Evolutionary conservation across 768 basidiomycete species (phyloP).

Genomic region (Phanerodontia chrysosporium): DNA sequence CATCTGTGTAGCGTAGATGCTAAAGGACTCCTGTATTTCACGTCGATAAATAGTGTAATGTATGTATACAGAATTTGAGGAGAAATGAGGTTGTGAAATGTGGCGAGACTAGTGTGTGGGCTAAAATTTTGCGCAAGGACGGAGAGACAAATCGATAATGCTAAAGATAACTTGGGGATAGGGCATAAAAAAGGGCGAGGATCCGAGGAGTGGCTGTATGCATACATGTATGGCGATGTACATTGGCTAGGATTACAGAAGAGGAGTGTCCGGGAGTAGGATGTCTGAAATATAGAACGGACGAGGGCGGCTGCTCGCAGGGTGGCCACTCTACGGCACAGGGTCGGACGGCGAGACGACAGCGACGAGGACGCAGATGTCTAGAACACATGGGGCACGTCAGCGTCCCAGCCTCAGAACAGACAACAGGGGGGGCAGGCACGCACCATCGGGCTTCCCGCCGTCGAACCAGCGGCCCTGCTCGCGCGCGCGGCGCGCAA

Average conservation of each 20-base stretch:
- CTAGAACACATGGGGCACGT: no score
- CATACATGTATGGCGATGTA: neutral
- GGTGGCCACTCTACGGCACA: neutral
- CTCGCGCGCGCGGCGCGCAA: slow-evolving; percentile 75
- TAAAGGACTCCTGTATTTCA: no score
- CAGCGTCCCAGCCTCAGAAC: neutral
- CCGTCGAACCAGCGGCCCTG: slow-evolving; percentile 69
- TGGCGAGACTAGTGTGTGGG: no score
- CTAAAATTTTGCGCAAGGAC: no score
- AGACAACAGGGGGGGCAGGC: neutral
- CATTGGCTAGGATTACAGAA: neutral
- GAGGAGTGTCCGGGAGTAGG: neutral
- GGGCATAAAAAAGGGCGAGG: neutral
- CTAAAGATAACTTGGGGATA: no score
- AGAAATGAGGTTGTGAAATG: no score
- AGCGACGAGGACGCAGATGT: slow-evolving; percentile 65
- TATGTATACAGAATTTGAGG: neutral
- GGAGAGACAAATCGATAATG: no score
- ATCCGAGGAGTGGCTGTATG: neutral
- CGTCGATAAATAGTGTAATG: neutral
- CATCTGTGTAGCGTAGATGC: neutral
- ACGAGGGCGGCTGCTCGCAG: neutral
- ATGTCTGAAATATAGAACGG: neutral
- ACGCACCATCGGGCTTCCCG: slow-evolving; percentile 82
- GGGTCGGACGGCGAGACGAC: slow-evolving; percentile 44